A percentile compares a stretch with the other conserved stretches of the same genome.
Conservation (phyloP, 371 early-diverging fungal genomes). For the Mucor indicus region DNA sequence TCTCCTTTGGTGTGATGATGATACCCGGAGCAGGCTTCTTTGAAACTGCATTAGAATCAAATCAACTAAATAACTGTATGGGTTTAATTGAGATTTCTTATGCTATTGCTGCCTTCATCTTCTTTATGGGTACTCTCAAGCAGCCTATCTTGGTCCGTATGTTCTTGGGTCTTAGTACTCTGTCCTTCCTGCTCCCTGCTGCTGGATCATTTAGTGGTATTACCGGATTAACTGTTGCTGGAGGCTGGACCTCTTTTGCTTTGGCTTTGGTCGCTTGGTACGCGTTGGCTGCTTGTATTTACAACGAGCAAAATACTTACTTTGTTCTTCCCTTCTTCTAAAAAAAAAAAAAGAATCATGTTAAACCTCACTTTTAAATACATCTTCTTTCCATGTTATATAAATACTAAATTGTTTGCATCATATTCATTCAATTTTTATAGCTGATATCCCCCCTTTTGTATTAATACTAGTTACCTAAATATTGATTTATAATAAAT, state of each 20-base stretch:
- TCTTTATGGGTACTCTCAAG: conserved; percentile 29
- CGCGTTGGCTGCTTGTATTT: conserved; percentile 16
- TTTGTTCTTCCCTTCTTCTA: conserved; percentile 23
- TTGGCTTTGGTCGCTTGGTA: conserved; percentile 27
- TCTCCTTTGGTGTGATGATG: conserved; percentile 36
- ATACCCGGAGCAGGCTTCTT: conserved; percentile 19
- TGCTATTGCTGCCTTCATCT: conserved; percentile 21
- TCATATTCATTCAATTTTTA: too few relatives aligned
- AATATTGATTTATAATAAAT: too few relatives aligned
- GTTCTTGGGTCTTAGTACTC: conserved; percentile 21
- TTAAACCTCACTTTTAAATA: too few relatives aligned
- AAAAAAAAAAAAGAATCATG: too few relatives aligned
- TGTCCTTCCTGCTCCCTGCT: conserved; percentile 24
- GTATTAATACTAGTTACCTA: too few relatives aligned
- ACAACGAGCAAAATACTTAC: conserved; percentile 19
- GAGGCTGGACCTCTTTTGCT: conserved; percentile 30
- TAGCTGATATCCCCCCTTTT: too few relatives aligned
- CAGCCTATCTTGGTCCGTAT: conserved; percentile 23
- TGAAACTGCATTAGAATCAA: conserved; percentile 10
- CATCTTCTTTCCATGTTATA: too few relatives aligned
- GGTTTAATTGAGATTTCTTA: conserved; percentile 23
- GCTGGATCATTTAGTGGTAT: conserved; percentile 19
- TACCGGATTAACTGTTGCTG: conserved; percentile 11
- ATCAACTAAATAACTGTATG: conserved; percentile 13
- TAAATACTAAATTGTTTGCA: too few relatives aligned